These are phyloP conservation scores for carrot (Daucus carota) DNA, from an alignment of 129 eudicot species.

Conservation along the genomic window DNA sequence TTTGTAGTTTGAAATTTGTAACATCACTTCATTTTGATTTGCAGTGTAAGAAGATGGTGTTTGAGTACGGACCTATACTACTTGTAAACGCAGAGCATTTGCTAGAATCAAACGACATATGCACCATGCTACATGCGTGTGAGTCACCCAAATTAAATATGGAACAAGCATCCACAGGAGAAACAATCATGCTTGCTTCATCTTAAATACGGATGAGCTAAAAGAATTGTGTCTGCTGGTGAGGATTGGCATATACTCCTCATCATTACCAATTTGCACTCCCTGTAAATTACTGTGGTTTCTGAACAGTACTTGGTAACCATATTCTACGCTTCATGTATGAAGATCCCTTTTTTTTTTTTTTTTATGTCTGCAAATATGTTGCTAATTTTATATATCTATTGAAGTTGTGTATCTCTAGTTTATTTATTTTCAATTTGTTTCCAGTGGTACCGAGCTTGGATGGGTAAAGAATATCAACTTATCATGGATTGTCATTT, in stretches of 20 bases:
- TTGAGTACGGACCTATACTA: slow-evolving; percentile 68
- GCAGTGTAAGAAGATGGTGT: slow-evolving; percentile 78
- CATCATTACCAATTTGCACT: neutral
- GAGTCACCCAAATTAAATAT: slow-evolving; percentile 14
- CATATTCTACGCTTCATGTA: neutral
- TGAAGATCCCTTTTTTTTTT: too few relatives aligned
- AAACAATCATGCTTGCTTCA: slow-evolving; percentile 37
- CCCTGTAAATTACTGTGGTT: neutral
- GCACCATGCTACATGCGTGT: slow-evolving; percentile 72
- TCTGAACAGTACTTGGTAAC: neutral
- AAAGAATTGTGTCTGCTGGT: neutral
- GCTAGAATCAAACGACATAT: slow-evolving; percentile 63
- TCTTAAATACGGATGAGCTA: slow-evolving; percentile 17
- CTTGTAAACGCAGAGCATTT: slow-evolving; percentile 60
- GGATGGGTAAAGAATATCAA: too few relatives aligned
- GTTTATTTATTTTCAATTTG: neutral
- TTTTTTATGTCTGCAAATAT: neutral
- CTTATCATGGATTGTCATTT: too few relatives aligned
- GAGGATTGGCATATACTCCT: neutral
- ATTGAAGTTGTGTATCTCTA: neutral
- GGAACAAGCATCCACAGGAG: slow-evolving; percentile 10
- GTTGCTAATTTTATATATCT: neutral
- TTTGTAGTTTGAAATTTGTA: neutral
- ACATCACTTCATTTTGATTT: neutral
- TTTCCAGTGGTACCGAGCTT: neutral